Evolutionary conservation across 164 flowering plant species (phyloP).

Genomic region (Chimonanthus salicifolius): DNA sequence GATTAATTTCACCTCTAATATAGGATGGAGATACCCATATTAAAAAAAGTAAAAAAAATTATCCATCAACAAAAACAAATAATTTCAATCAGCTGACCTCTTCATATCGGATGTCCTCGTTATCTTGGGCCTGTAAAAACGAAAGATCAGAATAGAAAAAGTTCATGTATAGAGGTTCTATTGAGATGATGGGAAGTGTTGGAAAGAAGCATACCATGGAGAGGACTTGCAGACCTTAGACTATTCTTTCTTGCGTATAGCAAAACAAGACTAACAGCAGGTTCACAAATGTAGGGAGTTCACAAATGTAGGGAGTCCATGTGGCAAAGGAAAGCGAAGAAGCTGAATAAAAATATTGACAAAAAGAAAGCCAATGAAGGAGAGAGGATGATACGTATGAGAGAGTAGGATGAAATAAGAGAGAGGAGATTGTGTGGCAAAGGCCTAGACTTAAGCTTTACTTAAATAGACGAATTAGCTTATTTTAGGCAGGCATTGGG

Average conservation of each 20-base stretch:
- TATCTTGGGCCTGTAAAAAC: slow-evolving; percentile 2
- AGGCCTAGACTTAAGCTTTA: not conserved
- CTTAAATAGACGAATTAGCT: not conserved
- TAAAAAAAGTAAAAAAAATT: not conserved
- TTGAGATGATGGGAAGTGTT: not conserved
- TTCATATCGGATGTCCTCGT: not conserved
- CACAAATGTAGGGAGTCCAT: not conserved
- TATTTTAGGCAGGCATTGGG: no score
- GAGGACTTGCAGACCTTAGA: not conserved
- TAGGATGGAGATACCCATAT: not conserved
- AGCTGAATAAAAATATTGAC: not conserved
- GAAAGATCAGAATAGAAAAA: not conserved
- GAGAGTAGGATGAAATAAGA: not conserved
- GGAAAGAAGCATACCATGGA: not conserved
- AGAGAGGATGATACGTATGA: not conserved
- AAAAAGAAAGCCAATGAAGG: not conserved
- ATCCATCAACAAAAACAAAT: not conserved
- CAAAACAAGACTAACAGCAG: not conserved
- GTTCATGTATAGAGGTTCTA: not conserved
- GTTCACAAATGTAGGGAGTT: not conserved
- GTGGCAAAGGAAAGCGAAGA: not conserved
- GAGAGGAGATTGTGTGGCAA: not conserved
- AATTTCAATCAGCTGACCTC: slow-evolving; percentile 3
- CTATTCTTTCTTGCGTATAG: not conserved
- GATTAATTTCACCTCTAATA: no score